Conservation (phyloP, 2,329 filamentous ascomycete species). For the Lecanoromycetidae sp. region DNA sequence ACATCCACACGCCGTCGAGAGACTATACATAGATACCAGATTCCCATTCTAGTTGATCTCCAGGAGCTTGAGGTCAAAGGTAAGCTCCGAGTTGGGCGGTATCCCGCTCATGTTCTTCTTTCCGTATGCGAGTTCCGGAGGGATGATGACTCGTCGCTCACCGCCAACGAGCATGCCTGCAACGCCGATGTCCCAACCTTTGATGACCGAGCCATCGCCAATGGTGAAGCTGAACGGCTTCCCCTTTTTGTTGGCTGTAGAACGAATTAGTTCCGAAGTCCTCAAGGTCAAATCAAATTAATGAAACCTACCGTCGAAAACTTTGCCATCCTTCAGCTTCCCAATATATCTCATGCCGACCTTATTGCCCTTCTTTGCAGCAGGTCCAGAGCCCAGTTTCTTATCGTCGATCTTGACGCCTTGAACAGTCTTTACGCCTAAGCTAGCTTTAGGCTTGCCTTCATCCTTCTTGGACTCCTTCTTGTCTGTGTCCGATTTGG, state of each 20-base stretch:
- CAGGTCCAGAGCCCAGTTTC: conserved; percentile 74
- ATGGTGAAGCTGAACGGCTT: conserved; percentile 96
- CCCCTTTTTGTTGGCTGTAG: conserved; percentile 88
- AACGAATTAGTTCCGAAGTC: conserved; percentile 3
- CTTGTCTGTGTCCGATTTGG: conserved; percentile 29
- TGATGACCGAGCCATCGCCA: conserved; percentile 90
- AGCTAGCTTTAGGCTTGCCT: conserved; percentile 42
- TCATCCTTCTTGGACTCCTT: conserved; percentile 34
- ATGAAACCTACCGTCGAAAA: conserved; percentile 68
- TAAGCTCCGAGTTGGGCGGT: conserved; percentile 77
- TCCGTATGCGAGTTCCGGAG: conserved; percentile 78
- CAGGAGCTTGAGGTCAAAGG: conserved; percentile 82
- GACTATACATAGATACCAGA: background rate
- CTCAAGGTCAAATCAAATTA: background rate
- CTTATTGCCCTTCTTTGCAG: conserved; percentile 78
- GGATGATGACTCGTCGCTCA: conserved; percentile 86
- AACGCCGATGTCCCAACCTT: conserved; percentile 95
- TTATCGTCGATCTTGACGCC: conserved; percentile 93
- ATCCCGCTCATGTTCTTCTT: conserved; percentile 65
- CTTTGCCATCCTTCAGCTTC: conserved; percentile 86
- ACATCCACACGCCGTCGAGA: background rate
- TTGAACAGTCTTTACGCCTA: conserved; percentile 66
- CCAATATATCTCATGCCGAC: conserved; percentile 96
- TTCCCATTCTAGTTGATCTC: conserved; percentile 54
- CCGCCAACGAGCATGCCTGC: conserved; percentile 85